Evolutionary conservation across 1,284 basidiomycete species (phyloP).

Genomic region (Boletus albobrunnescens): DNA sequence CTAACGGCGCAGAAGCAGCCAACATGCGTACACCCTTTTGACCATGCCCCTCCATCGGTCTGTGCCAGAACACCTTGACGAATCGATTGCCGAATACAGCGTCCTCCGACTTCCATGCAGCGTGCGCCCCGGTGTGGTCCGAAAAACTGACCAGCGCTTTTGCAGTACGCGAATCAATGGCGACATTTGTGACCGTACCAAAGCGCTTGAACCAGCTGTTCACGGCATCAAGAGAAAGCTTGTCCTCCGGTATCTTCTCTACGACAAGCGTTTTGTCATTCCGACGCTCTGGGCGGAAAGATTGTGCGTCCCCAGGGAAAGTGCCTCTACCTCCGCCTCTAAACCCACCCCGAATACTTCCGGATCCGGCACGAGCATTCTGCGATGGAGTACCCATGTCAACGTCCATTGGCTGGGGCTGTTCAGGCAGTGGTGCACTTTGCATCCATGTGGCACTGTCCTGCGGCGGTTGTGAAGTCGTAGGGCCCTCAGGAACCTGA

Average conservation of each 20-base stretch:
- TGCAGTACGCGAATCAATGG: constrained; percentile 68
- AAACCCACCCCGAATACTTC: constrained; percentile 40
- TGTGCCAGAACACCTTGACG: constrained; percentile 92
- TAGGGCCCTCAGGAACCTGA: constrained; percentile 33
- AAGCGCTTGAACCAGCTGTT: constrained; percentile 91
- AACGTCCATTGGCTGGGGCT: constrained; percentile 38
- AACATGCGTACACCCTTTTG: constrained; percentile 69
- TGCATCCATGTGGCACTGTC: constrained; percentile 16
- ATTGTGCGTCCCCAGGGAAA: constrained; percentile 59
- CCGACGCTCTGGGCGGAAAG: constrained; percentile 60
- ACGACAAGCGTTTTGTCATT: constrained; percentile 86
- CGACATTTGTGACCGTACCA: constrained; percentile 90
- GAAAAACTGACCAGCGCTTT: constrained; percentile 88
- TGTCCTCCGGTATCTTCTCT: constrained; percentile 88
- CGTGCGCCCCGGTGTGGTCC: constrained; percentile 80
- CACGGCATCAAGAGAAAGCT: constrained; percentile 74
- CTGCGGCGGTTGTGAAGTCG: constrained; percentile 11
- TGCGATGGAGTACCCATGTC: constrained; percentile 28
- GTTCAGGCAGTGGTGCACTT: constrained; percentile 10
- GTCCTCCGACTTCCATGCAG: constrained; percentile 89
- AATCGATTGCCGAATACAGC: constrained; percentile 93
- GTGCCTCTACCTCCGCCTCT: constrained; percentile 48
- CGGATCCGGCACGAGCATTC: constrained; percentile 32
- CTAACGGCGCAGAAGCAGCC: constrained; percentile 69
- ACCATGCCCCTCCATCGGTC: constrained; percentile 85